Base-by-base conservation (phyloP, 2,329 filamentous ascomycete species). In the Nemania abortiva region DNA sequence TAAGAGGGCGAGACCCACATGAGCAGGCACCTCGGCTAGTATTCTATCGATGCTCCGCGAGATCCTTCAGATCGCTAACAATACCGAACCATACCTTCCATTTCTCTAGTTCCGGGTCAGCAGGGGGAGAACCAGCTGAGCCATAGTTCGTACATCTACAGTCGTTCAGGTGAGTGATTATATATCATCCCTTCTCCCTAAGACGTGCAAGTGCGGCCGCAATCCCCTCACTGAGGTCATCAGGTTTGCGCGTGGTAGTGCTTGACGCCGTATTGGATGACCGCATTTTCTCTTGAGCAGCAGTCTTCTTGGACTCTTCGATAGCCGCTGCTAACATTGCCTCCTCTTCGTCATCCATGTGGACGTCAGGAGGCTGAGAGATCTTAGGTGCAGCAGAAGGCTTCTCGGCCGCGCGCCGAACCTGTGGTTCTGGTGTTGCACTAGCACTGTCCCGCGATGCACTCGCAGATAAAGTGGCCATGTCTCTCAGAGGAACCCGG, bases 181-280 rank as follows among this genome's bases (percentile, higher is more conserved):
- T 13, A 34, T 9, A 63, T 76, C 69, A 78, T 29, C 81, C 81
- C 31, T 81, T 81, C 63, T 89, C 81, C 64, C 88, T 82, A 27
- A 91, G 78, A 71, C 82, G 89, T 7, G 88, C 88, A 69, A 91
- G 76, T 18, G 89, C 89, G 37, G 87, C 88, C 54, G 89, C 88
- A 55, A 91, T 80, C 1, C 89, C 88, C 54, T 84, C 87, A 68
- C 84, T 84, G 5, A 91, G 79, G 37, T 84, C 79, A 5, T 86
- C 82, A 42, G 81, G 79, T 69, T 77, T 79, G 49, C 60, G 70
- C 34, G 68, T 50, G 65, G 68, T 63, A 54, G 71, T 53, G 64
- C 72, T 68, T 53, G 73, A 70, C 56, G 52, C 24, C 29, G 65
- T 20, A 47, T 50, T 57, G 20, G 71, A 65, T 29, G 70, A 65